Evolutionary conservation across 306 rosid genomes (phyloP), one percentile per base, ranked within the genome.

Genomic region (Trifolium repens): DNA sequence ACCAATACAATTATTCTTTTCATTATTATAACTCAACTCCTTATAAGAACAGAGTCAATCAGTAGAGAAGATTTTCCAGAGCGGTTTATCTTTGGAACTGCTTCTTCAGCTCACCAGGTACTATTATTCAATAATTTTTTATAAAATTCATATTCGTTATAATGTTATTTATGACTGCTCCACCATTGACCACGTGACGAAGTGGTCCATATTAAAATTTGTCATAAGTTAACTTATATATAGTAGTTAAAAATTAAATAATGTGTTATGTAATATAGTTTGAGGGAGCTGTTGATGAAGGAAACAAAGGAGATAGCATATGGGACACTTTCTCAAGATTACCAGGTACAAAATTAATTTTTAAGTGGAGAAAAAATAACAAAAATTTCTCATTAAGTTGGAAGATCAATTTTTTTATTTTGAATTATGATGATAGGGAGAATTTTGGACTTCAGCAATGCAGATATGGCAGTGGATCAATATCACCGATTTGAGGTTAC

Each of bases 41-140:
- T 83, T 47, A 32, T 34, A 69, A 61, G 44, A 52, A 69, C 79
- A 55, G 89, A 93, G 75, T 85, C 97, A 77, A 71, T 93, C 13
- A 82, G 87, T 85, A 88, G 97, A 77, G 80, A 57, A 79, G 92
- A 93, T 79, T 93, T 93, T 84, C 98, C 98, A 67, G 70, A 89
- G 4, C 96, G 92, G 57, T 93, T 93, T 62, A 24, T 90, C 40
- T 93, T 93, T 79, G 97, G 98, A 82, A 93, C 97, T 64, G 98
- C 98, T 83, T 90, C 98, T 72, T 93, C 98, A 35, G 98, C 98
- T 64, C 81, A 83, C 81, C 98, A 93, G 98, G 98, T 93, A 89
- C 59, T 39, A 34, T 24, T 34, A 44, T 43, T 63, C 53, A 52
- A 50, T 61, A 35, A n/a, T 1, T 9, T 35, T 47, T 35, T 47